A percentile compares a stretch with the other conserved stretches of the same genome.
Conservation (phyloP, 2,329 filamentous ascomycete genomes). For the Diaporthe nobilis region DNA sequence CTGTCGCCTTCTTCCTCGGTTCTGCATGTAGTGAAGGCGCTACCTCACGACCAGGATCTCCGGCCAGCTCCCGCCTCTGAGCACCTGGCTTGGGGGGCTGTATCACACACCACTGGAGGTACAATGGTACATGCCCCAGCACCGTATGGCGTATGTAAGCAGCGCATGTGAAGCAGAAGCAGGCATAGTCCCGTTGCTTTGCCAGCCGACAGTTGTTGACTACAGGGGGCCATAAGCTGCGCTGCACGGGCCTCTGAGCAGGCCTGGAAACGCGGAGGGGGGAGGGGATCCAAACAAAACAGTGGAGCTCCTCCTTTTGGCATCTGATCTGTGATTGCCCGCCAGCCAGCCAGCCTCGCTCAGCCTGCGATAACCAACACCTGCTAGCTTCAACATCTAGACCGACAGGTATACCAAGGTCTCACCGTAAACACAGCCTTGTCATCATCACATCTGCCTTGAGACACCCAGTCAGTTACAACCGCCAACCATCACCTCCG, state of each 20-base stretch:
- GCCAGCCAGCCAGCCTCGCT: conserved; percentile 6
- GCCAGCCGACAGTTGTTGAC: conserved; percentile 32
- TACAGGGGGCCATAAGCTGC: not conserved
- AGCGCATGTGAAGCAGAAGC: not conserved
- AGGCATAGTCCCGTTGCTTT: conserved; percentile 29
- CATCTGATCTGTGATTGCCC: conserved; percentile 32
- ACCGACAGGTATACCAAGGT: not conserved
- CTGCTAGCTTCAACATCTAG: not conserved
- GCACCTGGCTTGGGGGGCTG: not conserved
- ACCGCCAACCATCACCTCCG: not conserved
- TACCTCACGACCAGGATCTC: not conserved
- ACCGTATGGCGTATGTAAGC: conserved; percentile 16
- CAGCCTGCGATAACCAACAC: not conserved
- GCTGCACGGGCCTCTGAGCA: conserved; percentile 27
- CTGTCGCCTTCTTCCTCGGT: not conserved
- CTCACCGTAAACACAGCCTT: not conserved
- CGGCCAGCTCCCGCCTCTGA: not conserved
- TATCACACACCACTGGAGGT: not conserved
- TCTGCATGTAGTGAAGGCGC: not conserved
- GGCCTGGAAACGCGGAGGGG: conserved; percentile 28
- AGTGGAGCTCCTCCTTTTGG: conserved; percentile 37
- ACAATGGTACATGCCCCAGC: not conserved
- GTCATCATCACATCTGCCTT: not conserved
- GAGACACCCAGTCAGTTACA: conserved; percentile 20
- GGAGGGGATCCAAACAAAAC: conserved; percentile 38